phyloP scores from a whole-genome alignment of 176 grass and related monocot species.

The Triticum monococcum region DNA sequence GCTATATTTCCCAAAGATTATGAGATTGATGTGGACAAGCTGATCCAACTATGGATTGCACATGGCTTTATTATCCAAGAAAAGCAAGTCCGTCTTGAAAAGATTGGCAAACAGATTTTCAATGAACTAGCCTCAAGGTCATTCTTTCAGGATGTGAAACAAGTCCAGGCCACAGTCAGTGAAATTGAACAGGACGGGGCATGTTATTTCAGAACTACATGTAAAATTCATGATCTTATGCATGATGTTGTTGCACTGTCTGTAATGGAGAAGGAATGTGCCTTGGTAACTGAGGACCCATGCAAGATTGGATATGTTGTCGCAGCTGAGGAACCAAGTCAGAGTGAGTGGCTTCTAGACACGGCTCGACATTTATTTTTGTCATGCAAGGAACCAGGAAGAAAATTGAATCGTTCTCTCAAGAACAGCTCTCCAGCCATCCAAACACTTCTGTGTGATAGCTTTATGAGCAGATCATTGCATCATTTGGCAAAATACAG shows the following conservation, averaged over 20 bases:
- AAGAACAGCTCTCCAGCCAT: neutral
- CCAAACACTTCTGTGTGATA: neutral
- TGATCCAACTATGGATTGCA: neutral
- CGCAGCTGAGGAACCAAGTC: neutral
- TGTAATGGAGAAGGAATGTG: neutral
- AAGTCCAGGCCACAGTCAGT: neutral
- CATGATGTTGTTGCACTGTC: neutral
- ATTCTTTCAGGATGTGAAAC: neutral
- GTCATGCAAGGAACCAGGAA: neutral
- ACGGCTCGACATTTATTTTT: neutral
- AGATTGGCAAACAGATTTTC: neutral
- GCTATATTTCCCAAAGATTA: neutral
- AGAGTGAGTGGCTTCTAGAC: neutral
- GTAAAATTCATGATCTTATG: neutral
- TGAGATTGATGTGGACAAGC: neutral
- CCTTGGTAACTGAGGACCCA: neutral
- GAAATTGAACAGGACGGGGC: neutral
- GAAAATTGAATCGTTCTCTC: neutral
- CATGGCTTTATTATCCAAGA: neutral
- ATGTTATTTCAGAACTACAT: neutral
- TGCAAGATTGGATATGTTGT: too few relatives aligned
- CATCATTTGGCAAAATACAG: neutral
- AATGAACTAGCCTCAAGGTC: neutral
- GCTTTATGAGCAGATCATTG: rapidly evolving
- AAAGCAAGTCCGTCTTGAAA: neutral